Percentiles rank a stretch among this genome's conserved stretches.
phyloP scores from a whole-genome alignment of 306 rosid species.

The Quercus robur region DNA sequence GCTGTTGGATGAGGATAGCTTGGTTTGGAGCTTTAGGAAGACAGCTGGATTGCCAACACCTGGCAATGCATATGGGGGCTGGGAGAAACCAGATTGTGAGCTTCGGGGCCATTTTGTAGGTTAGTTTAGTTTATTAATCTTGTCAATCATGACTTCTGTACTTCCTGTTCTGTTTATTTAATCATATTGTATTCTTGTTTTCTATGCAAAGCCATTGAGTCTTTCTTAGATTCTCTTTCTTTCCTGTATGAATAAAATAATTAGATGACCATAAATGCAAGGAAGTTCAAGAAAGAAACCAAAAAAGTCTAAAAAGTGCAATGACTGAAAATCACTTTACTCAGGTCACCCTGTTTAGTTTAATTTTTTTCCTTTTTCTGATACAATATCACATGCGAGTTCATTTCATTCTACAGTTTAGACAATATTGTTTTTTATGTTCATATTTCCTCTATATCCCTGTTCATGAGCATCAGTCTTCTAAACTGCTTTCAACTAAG shows the following conservation, averaged over 20 bases:
- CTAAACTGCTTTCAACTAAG: not conserved
- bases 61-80: slow-evolving; percentile 60
- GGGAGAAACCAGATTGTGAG: slow-evolving; percentile 55
- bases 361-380: not conserved
- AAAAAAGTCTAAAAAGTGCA: not conserved
- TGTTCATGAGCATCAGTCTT: slow-evolving; percentile 7
- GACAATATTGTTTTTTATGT: not conserved
- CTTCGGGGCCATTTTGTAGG: slow-evolving; percentile 97
- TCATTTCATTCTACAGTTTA: slow-evolving; percentile 3
- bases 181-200: not conserved
- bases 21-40: slow-evolving; percentile 78
- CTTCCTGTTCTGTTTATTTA: not conserved
- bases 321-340: not conserved
- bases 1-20: slow-evolving; percentile 69
- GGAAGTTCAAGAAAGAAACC: not conserved
- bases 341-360: not conserved
- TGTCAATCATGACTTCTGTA: not conserved
- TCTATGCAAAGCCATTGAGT: not conserved
- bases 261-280: not conserved
- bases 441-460: not conserved
- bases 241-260: not conserved
- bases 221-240: not conserved
- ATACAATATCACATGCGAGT: not conserved
- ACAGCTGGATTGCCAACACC: slow-evolving; percentile 73
- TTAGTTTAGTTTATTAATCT: slow-evolving; percentile 26